Base-by-base conservation (phyloP, 768 basidiomycete species). In the Steccherinum ochraceum region DNA sequence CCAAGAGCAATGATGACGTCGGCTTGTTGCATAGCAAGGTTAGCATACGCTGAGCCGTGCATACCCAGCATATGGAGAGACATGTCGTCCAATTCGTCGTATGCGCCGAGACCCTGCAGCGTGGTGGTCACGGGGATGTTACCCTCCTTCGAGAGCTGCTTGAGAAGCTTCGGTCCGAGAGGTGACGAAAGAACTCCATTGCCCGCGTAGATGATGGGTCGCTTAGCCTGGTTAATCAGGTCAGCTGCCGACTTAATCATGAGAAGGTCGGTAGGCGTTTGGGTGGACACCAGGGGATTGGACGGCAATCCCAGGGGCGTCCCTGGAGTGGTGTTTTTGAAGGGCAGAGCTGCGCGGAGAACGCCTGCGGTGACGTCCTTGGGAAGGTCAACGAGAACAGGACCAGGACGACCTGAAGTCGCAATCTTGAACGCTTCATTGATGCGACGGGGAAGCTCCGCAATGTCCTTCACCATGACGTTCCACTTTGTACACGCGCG, bases 341-440 rank as follows among this genome's bases (percentile, higher is more conserved):
- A 86, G 10, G 93, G 86, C 58, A 96, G 74, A 21, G 96, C 81
- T 0, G 83, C 83, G 52, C 85, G 84, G 42, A 98, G 79, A 60
- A 96, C 86, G 26, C 86, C 84, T 2, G 96, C 96, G 0, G 96
- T 99, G 47, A 99, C 83, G 68, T 99, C 96, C 69, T 99, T 99
- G n/a, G 96, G 96, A 18, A 99, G 77, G 64, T 99, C 96, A 54
- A 99, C 94, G 54, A 99, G 84, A 45, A 98, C 96, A 46, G 96
- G 96, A 0, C 96, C 96, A 0, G 96, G 96, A 24, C 96, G 84
- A 0, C 96, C 96, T 5, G 93, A 90, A 1, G 92, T 94, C 12
- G 96, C 96, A 56, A 99, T 98, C 69, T 97, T 96, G 81, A 99
- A 98, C 0, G 96, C 96, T 68, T 99, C 96, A 65, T 97, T 98